Conservation (phyloP, 768 basidiomycete genomes). For the Royoungia palumana region DNA sequence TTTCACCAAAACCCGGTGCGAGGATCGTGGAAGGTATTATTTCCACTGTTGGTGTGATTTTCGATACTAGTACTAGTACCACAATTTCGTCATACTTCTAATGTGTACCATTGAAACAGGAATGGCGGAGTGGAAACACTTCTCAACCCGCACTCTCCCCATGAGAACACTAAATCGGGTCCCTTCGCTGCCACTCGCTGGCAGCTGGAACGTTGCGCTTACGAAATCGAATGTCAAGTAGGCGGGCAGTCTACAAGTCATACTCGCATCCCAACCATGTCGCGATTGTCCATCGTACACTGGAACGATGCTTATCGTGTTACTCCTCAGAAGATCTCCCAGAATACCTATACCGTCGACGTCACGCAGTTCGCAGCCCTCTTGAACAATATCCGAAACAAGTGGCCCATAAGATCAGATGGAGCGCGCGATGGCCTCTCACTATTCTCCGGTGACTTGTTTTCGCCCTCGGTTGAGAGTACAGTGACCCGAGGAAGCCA, state of each 20-base stretch:
- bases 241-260: neutral
- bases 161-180: neutral
- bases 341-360: conserved; percentile 59
- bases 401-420: conserved; percentile 45
- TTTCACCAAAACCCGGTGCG: no score
- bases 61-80: no score
- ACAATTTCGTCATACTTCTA: no score
- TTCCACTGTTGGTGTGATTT: no score
- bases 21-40: no score
- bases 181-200: no score
- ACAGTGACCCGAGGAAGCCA: conserved; percentile 82
- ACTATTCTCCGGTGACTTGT: conserved; percentile 85
- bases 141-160: neutral
- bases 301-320: neutral
- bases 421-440: conserved; percentile 62
- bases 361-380: conserved; percentile 76
- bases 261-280: conserved; percentile 18
- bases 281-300: conserved; percentile 14
- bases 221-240: no score
- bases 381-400: conserved; percentile 53
- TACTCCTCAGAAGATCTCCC: conserved; percentile 51
- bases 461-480: conserved; percentile 78
- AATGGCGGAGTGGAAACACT: no score
- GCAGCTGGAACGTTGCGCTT: no score
- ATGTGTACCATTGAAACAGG: no score